phyloP scores from a whole-genome alignment of 2,329 filamentous ascomycete genomes.

The Colletotrichum coccodes region DNA sequence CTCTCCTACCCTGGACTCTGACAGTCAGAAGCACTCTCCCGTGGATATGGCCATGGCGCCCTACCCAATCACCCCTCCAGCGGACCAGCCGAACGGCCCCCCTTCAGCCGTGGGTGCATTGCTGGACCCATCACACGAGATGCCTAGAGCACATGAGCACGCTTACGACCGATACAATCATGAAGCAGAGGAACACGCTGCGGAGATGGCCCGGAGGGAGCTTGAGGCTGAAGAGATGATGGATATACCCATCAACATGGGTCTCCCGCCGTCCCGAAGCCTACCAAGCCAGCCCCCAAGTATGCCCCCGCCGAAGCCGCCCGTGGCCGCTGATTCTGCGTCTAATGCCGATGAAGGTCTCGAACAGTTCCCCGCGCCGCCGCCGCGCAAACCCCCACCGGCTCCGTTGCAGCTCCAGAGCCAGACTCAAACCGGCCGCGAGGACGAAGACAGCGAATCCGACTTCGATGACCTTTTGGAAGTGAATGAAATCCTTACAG shows the following conservation, averaged over 20 bases:
- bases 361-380: slow-evolving; percentile 66
- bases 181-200: slow-evolving; percentile 61
- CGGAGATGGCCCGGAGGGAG: slow-evolving; percentile 56
- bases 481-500: slow-evolving; percentile 69
- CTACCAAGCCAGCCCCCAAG: slow-evolving; percentile 63
- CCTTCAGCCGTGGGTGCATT: slow-evolving; percentile 60
- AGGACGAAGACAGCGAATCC: slow-evolving; percentile 78
- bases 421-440: slow-evolving; percentile 47
- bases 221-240: slow-evolving; percentile 52
- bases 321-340: slow-evolving; percentile 54
- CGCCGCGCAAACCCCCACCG: slow-evolving; percentile 83
- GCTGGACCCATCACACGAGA: slow-evolving; percentile 65
- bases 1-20: slow-evolving; percentile 62
- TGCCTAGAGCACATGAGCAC: slow-evolving; percentile 71
- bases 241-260: slow-evolving; percentile 61
- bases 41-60: slow-evolving; percentile 68
- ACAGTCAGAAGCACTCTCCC: slow-evolving; percentile 65
- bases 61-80: slow-evolving; percentile 73
- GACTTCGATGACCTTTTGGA: slow-evolving; percentile 86
- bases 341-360: slow-evolving; percentile 56
- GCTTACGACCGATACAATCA: slow-evolving; percentile 66
- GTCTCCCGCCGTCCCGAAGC: slow-evolving; percentile 66
- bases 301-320: slow-evolving; percentile 62
- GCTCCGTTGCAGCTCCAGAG: slow-evolving; percentile 80
- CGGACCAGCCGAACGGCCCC: slow-evolving; percentile 55